Evolutionary conservation across 352 stramenopile species (phyloP), one percentile per base, ranked within the genome.

Genomic region (Pythium rhizo-oryzae): DNA sequence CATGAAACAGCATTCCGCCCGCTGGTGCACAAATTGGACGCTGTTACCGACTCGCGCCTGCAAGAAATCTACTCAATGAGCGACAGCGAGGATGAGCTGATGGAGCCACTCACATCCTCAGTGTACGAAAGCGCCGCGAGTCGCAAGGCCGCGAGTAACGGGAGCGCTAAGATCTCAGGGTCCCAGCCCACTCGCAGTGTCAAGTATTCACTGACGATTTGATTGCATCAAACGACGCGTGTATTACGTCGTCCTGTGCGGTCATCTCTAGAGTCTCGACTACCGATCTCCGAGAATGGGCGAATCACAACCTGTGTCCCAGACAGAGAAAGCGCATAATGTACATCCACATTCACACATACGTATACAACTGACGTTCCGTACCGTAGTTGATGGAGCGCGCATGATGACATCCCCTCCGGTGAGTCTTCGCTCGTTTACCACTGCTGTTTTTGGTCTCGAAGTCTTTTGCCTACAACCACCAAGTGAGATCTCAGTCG

Each of bases 51-150:
- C 2, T 79, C 77, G 59, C 78, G 82, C 12, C 50, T 95, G 44
- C 76, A 93, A 59, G 84, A 92, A 61, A 95, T 95, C 43, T 95
- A 93, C 69, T 50, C 62, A 61, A 93, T 95, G 87, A 95, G 87
- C 56, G 87, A 95, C 70, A 93, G 85, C 28, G 87, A 95, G 67
- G 87, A 95, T 56, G 87, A 95, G 61, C 43, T 85, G 1, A 44
- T 95, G 19, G 87, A 95, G 58, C 77, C 77, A 13, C 65, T 92
- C 35, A 86, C 77, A 18, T 78, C 82, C 0, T 77, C 77, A 0
- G 80, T 93, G 21, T 84, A 83, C 37, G 85, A 93, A 46, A 67
- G 59, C 4, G 21, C 71, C 19, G 59, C 72, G 15, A 51, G 59
- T n/a, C 77, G 72, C 37, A 93, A 90, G 47, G 30, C 65, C 0